phyloP scores from a whole-genome alignment of 495 filamentous ascomycete genomes.

The Aspergillus hancockii region DNA sequence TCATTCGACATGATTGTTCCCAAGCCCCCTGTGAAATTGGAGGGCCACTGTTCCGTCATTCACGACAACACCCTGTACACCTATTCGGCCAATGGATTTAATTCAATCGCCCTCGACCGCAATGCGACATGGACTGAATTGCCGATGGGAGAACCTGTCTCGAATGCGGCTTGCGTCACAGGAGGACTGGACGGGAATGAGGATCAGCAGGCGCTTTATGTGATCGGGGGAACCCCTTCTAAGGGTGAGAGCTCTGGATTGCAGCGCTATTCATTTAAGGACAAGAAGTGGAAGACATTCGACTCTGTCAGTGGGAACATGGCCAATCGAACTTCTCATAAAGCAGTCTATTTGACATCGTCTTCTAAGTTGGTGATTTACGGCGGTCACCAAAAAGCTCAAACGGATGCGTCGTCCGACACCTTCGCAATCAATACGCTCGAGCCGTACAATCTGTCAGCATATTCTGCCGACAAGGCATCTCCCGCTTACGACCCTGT shows the following conservation, averaged over 20 bases:
- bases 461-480: slow-evolving; percentile 50
- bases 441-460: slow-evolving; percentile 57
- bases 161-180: slow-evolving; percentile 75
- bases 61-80: slow-evolving; percentile 83
- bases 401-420: slow-evolving; percentile 57
- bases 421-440: slow-evolving; percentile 73
- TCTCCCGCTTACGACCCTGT: slow-evolving; percentile 68
- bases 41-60: slow-evolving; percentile 80
- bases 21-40: slow-evolving; percentile 62
- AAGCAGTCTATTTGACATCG: slow-evolving; percentile 70
- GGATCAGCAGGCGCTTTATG: slow-evolving; percentile 67
- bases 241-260: slow-evolving; percentile 68
- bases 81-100: slow-evolving; percentile 74
- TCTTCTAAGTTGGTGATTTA: slow-evolving; percentile 78
- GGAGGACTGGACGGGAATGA: slow-evolving; percentile 54
- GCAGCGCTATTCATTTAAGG: slow-evolving; percentile 79
- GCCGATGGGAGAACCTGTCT: slow-evolving; percentile 64
- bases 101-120: slow-evolving; percentile 65
- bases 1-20: slow-evolving; percentile 60
- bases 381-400: slow-evolving; percentile 66
- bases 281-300: slow-evolving; percentile 73
- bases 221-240: slow-evolving; percentile 73
- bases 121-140: slow-evolving; percentile 72
- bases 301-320: slow-evolving; percentile 53
- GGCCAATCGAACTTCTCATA: slow-evolving; percentile 70